Evolutionary conservation across 2,329 filamentous ascomycete species (phyloP).

Genomic region (Colletotrichum sp.): DNA sequence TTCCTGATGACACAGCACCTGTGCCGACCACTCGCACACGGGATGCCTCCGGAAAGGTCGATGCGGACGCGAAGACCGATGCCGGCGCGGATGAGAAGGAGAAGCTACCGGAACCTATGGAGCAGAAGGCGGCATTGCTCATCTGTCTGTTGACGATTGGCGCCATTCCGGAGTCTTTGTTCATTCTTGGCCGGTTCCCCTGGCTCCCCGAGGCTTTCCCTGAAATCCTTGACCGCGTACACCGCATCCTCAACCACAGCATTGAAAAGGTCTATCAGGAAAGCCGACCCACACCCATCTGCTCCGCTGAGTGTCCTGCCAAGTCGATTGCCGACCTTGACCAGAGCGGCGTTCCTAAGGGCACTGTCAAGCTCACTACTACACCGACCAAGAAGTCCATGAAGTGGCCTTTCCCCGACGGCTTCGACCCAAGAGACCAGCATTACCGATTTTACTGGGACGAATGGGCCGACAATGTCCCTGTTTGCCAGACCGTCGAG

Average conservation of each 20-base stretch:
- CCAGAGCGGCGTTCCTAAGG: conserved; percentile 72
- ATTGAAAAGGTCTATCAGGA: conserved; percentile 73
- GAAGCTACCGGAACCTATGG: conserved; percentile 72
- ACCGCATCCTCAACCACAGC: conserved; percentile 84
- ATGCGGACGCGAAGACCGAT: conserved; percentile 57
- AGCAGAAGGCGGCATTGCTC: conserved; percentile 87
- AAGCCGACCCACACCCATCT: conserved; percentile 40
- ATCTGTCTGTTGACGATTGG: conserved; percentile 89
- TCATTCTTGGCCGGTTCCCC: conserved; percentile 88
- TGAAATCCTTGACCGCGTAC: conserved; percentile 79
- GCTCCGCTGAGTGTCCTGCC: conserved; percentile 39
- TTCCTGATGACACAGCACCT: conserved; percentile 79
- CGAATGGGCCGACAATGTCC: conserved; percentile 94
- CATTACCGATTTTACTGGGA: conserved; percentile 96
- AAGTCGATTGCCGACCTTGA: conserved; percentile 60
- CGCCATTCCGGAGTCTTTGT: conserved; percentile 89
- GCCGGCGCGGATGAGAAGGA: conserved; percentile 52
- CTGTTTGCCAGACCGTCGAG: conserved; percentile 86
- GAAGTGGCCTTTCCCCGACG: conserved; percentile 86
- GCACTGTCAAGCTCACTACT: conserved; percentile 66
- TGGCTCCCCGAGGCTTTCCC: conserved; percentile 89
- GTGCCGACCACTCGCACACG: conserved; percentile 47
- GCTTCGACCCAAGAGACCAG: conserved; percentile 73
- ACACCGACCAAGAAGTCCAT: conserved; percentile 70
- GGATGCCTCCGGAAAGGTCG: conserved; percentile 57